These are phyloP conservation scores for Sugiyamaella paludigena DNA, from an alignment of 1,139 yeast species.

Conservation along the genomic window DNA sequence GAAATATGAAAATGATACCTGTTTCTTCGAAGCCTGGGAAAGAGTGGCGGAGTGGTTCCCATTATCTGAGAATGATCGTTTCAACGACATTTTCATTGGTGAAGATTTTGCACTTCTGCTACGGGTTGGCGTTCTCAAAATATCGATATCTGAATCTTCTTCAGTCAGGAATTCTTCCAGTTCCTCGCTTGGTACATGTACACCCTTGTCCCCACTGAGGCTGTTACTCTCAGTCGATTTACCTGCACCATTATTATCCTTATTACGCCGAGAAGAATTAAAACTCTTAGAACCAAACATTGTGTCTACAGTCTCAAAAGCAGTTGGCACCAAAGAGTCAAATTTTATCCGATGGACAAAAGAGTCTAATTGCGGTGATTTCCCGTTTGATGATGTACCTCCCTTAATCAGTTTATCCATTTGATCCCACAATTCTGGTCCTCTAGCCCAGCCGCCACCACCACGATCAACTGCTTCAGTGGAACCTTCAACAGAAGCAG, in stretches of 20 bases:
- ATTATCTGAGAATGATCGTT: too few relatives aligned
- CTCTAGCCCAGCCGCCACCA: conserved; percentile 10
- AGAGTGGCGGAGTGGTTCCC: too few relatives aligned
- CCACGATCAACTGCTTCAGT: background rate
- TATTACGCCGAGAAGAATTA: too few relatives aligned
- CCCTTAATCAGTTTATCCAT: conserved; percentile 5
- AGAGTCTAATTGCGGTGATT: background rate
- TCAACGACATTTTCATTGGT: too few relatives aligned
- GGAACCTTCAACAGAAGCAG: background rate
- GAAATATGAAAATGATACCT: conserved; percentile 11
- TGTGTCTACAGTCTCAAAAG: conserved; percentile 27
- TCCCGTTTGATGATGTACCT: background rate
- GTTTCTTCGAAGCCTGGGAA: too few relatives aligned
- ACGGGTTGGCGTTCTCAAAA: too few relatives aligned
- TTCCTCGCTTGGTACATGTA: background rate
- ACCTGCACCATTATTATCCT: background rate
- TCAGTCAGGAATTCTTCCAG: background rate
- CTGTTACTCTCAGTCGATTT: background rate
- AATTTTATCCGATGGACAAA: conserved; percentile 2
- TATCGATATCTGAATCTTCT: background rate
- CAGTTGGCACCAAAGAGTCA: conserved; percentile 25
- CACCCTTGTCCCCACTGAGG: background rate
- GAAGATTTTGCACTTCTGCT: too few relatives aligned
- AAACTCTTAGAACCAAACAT: conserved; percentile 19
- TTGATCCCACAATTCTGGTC: conserved; percentile 11